Conservation (phyloP, 164 flowering plant genomes). For the Magnolia sinica region DNA sequence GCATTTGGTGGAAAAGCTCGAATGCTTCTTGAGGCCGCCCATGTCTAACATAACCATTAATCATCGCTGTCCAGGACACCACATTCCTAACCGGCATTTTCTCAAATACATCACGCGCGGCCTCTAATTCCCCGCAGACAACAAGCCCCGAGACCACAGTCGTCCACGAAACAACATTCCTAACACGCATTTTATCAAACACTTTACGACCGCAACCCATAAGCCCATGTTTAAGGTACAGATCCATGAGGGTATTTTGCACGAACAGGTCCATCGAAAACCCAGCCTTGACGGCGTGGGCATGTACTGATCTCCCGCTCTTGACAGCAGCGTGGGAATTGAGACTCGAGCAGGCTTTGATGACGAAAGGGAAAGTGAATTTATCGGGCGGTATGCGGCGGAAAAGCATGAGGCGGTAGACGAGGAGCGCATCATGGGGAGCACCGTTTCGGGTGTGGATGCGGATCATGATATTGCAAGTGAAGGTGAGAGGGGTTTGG, state of each 20-base stretch:
- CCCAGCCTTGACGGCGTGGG: constrained; percentile 38
- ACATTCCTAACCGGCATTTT: constrained; percentile 52
- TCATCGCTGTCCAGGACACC: constrained; percentile 71
- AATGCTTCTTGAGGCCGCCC: constrained; percentile 41
- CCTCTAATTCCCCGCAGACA: constrained; percentile 32
- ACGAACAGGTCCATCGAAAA: constrained; percentile 34
- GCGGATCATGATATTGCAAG: constrained; percentile 64
- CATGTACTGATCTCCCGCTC: constrained; percentile 49
- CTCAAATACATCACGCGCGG: constrained; percentile 42
- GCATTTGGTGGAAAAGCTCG: constrained; percentile 52
- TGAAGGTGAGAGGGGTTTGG: constrained; percentile 32
- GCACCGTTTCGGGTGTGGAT: constrained; percentile 25
- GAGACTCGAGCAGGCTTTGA: constrained; percentile 47
- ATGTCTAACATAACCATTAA: constrained; percentile 46
- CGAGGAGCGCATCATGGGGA: constrained; percentile 35
- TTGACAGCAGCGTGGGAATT: constrained; percentile 11
- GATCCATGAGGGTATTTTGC: constrained; percentile 52
- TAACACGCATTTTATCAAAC: constrained; percentile 53
- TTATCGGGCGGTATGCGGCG: constrained; percentile 44
- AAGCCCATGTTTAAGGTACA: constrained; percentile 47
- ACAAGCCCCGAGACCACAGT: constrained; percentile 52
- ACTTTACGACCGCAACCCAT: constrained; percentile 31
- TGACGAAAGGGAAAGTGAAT: constrained; percentile 61
- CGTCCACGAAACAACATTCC: constrained; percentile 64
- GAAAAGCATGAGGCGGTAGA: constrained; percentile 45